A percentile compares a stretch with the other conserved stretches of the same genome.
Conservation (phyloP, 306 rosid genomes). For the Ormosia emarginata region DNA sequence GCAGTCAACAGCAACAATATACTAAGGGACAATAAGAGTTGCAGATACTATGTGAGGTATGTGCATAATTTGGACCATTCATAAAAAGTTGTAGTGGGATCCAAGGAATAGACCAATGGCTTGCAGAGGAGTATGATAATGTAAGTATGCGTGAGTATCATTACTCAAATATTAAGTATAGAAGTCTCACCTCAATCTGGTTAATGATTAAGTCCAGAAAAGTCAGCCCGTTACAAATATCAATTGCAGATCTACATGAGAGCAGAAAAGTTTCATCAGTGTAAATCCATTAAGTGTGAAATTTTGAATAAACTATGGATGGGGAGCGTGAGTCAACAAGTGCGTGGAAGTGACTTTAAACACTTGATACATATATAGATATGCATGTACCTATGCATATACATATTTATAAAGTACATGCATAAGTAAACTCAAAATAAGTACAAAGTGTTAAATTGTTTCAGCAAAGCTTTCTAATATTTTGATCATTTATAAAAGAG, state of each 20-base stretch:
- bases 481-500: neutral
- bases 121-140: neutral
- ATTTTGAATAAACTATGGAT: neutral
- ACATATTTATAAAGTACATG: neutral
- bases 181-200: conserved; percentile 59
- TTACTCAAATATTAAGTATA: neutral
- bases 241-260: conserved; percentile 46
- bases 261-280: neutral
- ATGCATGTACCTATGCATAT: neutral
- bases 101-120: neutral
- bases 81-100: neutral
- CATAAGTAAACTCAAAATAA: neutral
- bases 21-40: neutral
- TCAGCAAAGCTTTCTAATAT: neutral
- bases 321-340: neutral
- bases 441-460: neutral
- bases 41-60: neutral
- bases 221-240: conserved; percentile 49
- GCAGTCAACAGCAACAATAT: neutral
- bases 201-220: conserved; percentile 52
- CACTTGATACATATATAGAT: neutral
- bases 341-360: neutral
- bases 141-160: neutral
- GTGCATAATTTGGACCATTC: neutral
- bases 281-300: neutral